Evolutionary conservation across 371 early-diverging fungal genomes (phyloP), one percentile per base, ranked within the genome.

Genomic region (Rozella allomycis): DNA sequence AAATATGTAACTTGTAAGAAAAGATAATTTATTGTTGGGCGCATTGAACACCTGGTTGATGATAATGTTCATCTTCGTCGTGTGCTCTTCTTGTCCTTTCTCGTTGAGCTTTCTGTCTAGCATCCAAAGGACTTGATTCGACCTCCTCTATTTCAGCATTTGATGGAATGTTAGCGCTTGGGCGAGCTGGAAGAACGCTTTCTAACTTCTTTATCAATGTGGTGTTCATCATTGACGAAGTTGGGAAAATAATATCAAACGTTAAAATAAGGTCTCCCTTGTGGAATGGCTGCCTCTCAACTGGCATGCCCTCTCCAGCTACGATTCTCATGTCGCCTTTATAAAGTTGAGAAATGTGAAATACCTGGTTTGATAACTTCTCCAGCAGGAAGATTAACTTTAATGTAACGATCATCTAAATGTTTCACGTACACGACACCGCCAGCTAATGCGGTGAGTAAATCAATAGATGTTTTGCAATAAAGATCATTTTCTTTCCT

Each of bases 361-460:
- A 23, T 12, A 11, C 68, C 72, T 16, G 90, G 93, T 47, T 70
- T 72, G 49, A 96, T 85, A 18, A 77, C 73, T 45, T 78, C 72
- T 19, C 91, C 93, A 23, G 90, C 79, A 20, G 77, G 58, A 38
- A 86, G 77, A 25, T 51, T 58, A 21, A 91, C 84, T 37, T 73
- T 55, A 25, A 93, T 60, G n/a, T 74, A 63, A 28, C 88, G 72
- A 46, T 79, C 80, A 43, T 91, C 90, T 33, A 91, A 54, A 50
- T 88, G 90, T 41, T 67, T 55, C 41, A 91, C 74, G 42, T 70
- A 58, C 41, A 86, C 66, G 45, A 20, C 33, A 35, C 90, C 90
- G 40, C 91, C 93, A 29, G 84, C 77, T 37, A 91, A 64, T 11
- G 90, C 88, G 9, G 88, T 85, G 26, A 85, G 42, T 35, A 91